Base-by-base conservation (phyloP, 768 basidiomycete species). In the Cystobasidium onofrii region DNA sequence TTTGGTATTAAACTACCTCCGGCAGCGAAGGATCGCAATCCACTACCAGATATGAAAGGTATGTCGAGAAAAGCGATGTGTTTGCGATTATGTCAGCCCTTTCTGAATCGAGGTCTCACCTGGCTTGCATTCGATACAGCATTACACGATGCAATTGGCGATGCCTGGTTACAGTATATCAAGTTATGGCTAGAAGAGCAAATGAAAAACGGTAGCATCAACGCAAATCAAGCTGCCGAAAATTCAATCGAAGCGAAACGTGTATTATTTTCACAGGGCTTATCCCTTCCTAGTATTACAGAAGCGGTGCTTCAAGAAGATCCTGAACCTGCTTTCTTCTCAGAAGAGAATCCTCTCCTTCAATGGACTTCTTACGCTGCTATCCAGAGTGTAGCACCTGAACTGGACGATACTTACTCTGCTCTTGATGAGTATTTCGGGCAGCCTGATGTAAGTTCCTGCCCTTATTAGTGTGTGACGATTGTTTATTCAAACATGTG, bases 351-450 rank as follows among this genome's bases (percentile, higher is more conserved):
- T 27, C 36, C 63, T 6, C 6, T 4, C 18, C n/a, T 60, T 9
- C 57, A 7, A 29, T 60, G 57, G 57, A 60, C 27, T 29, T 29
- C 57, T 12, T 34, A 60, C 12, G 57, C 52, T 23, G 69, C 50
- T 12, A 39, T 71, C 1, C 50, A 57, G 52, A 55, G 55, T 57
- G 20, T 34, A 36, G 23, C 69, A 6, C 54, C 69, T 15, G 69
- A 71, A 36, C n/a, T 34, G 12, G 61, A 71, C 27, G 69, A 71
- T 27, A 71, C 69, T 2, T 71, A 71, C 55, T 55, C 69, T 20
- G 50, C 69, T 39, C 69, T 71, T 13, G 69, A 71, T 31, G 69
- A 36, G 18, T 41, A 41, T 17, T 36, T 71, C 29, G 50, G 33
- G 2, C 50, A 54, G 9, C 10, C 7, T 46, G 36, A 60, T 15